phyloP scores from a whole-genome alignment of 2,329 filamentous ascomycete species.

The Dactylellina haptotyla region DNA sequence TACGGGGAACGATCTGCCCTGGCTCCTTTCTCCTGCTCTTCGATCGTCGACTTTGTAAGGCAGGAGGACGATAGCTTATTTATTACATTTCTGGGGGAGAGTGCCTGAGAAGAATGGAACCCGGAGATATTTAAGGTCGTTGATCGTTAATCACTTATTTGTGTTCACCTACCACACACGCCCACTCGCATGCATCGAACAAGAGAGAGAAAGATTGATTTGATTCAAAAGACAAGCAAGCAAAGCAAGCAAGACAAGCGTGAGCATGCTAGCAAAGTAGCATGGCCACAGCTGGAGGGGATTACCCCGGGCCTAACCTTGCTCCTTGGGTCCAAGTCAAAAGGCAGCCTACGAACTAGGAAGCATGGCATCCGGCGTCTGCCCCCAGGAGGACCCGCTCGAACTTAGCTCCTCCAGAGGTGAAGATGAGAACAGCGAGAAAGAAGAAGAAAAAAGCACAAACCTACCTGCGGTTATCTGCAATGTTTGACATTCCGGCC shows the following conservation, averaged over 20 bases:
- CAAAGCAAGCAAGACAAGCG: slow-evolving; percentile 13
- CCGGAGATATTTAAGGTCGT: slow-evolving; percentile 54
- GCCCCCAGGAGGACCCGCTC: slow-evolving; percentile 24
- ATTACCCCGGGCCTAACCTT: slow-evolving; percentile 45
- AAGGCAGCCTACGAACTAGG: slow-evolving; percentile 44
- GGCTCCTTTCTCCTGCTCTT: slow-evolving; percentile 49
- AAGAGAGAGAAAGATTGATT: slow-evolving; percentile 5
- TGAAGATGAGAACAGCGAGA: neutral
- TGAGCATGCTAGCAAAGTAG: too few species aligned
- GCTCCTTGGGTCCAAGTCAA: slow-evolving; percentile 43
- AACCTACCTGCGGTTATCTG: slow-evolving; percentile 50
- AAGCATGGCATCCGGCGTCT: slow-evolving; percentile 28
- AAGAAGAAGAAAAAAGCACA: slow-evolving; percentile 10
- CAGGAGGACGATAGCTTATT: slow-evolving; percentile 46
- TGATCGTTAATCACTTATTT: slow-evolving; percentile 52
- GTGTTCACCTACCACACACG: slow-evolving; percentile 15
- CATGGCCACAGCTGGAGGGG: slow-evolving; percentile 31
- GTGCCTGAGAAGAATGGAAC: slow-evolving; percentile 45
- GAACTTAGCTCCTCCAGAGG: slow-evolving; percentile 1
- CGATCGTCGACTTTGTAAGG: slow-evolving; percentile 50
- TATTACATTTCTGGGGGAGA: slow-evolving; percentile 41
- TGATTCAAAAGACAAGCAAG: slow-evolving; percentile 5
- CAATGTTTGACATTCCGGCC: slow-evolving; percentile 44
- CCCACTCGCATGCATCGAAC: slow-evolving; percentile 30
- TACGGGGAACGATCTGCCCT: slow-evolving; percentile 43